Base-by-base conservation (phyloP, 129 eudicot genomes). In the Lactuca sativa region DNA sequence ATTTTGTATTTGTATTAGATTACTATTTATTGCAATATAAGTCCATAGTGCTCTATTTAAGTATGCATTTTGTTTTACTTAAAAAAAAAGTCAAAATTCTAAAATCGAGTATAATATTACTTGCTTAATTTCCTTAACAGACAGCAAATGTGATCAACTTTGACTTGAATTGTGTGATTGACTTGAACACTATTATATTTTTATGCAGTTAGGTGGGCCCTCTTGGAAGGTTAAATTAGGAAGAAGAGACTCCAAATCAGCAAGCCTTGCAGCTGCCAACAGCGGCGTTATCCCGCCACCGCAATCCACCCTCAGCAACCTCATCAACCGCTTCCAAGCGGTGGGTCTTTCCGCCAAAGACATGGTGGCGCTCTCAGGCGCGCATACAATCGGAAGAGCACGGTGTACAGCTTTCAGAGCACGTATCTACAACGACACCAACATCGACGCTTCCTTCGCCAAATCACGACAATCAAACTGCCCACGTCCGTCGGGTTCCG, bases 201-300 rank as follows among this genome's bases (percentile, higher is more conserved):
- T 6, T 70, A 15, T 6, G 33, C 56, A 91, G 97, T 87, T 88
- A 59, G 93, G 90, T 43, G 97, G 97, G 25, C 96, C 96, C 7
- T 37, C 14, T 6, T 91, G 97, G 97, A 67, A 77, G n/a, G 93
- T 91, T 37, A 84, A 84, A 73, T 77, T 91, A 9, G 96, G 91
- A 34, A 68, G 96, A 61, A 64, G 86, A 21, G 96, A 89, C 37
- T 72, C 92, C 3, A 78, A 32, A 77, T 58, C 84, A 4, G 92
- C 92, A 16, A 89, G 90, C 66, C 65, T 80, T 2, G 15, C 85
- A 0, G 86, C 85, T 6, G 92, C 89, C 54, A 83, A 83, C 41
- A 81, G 77, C 52, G 85, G 85, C 7, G 81, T 66, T 0, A 79
- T 89, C 13, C 96, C 96, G 4, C 69, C 80, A 7, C 90, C 92